Evolutionary conservation across 2,329 filamentous ascomycete genomes (phyloP), one percentile per base, ranked within the genome.

Genomic region (Calonectria pauciramosa): DNA sequence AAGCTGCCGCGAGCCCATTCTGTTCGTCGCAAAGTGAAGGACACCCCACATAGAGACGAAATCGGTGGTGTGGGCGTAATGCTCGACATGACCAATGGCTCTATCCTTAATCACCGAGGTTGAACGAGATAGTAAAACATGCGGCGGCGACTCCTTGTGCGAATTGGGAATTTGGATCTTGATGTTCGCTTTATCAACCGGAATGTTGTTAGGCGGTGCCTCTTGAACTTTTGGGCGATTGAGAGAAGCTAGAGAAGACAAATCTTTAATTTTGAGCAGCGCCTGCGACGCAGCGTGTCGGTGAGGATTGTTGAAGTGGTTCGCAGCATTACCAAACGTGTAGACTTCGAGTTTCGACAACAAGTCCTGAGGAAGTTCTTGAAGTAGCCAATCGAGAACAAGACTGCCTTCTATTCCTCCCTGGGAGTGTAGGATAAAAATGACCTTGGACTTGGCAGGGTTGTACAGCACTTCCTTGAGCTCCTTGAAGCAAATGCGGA

Each of bases 271-370:
- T 3, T 78, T 73, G 1, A 82, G 74, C 2, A 86, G 76, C 8
- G 79, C 78, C 75, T 91, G 89, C 0, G 88, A 88, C 1, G 84
- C 79, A 14, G 86, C 79, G 72, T 90, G 89, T 4, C 89, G 87
- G 77, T 91, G 89, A 0, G 94, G 94, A 76, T 95, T 95, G 83
- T 96, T 96, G 86, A 95, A 96, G 83, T 96, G 94, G 80, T 95
- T 95, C 0, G 94, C 93, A 0, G 94, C 94, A 72, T 91, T 94
- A 34, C 94, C 94, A 82, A 96, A 96, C 0, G 94, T 96, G 83
- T 93, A 93, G 3, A 96, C 90, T 83, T 96, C 94, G 0, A 96
- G 88, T 79, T 95, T 94, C 2, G 87, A 84, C 8, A 95, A 86
- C 4, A 93, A 85, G 75, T 93, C 89, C 72, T 92, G 91, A 0